Base-by-base conservation (phyloP, 2,329 filamentous ascomycete genomes). In the Scytalidium lignicola region DNA sequence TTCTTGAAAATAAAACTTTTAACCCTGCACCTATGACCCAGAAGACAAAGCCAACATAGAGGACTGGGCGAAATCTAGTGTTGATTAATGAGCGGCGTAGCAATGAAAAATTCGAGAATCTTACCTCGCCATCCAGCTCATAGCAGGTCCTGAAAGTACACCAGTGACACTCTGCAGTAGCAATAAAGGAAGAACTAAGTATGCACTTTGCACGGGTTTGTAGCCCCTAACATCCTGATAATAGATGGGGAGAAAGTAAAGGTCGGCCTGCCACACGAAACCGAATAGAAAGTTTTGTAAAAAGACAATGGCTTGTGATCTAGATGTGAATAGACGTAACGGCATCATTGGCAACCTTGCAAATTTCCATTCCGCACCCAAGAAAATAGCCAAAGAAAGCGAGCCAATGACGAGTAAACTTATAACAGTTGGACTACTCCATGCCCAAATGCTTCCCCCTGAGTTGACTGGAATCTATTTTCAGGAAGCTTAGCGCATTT, bases 291-390 rank as follows among this genome's bases (percentile, higher is more conserved):
- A 72, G 41, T 53, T 55, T 23, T 56, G 53, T 6, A 56, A 13
- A 32, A 53, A 51, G 6, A 62, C 47, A 3, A 51, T 46, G 19
- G 44, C 28, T 12, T 21, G 26, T 40, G 44, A 46, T 41, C 5
- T 26, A 3, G 18, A 23, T 37, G 72, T 73, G 71, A 95, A 93
- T 12, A 95, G 72, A 0, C 78, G 74, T 13, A 86, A 67, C 0
- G 89, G 89, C 62, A 92, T 87, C 50, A 95, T 73, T 1, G 90
- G 89, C 55, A 86, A 88, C 26, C 39, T 45, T 1, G 77, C 75
- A 20, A 76, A 59, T 49, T 72, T 75, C 69, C 72, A 75, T 55
- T 82, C 78, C 32, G 74, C 66, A 9, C 78, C 54, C 0, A 78
- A 41, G 53, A 81, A 81, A 0, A 65, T 62, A 18, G 58, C 47